phyloP scores from a whole-genome alignment of 2,329 filamentous ascomycete species.

The Emericellopsis atlantica region DNA sequence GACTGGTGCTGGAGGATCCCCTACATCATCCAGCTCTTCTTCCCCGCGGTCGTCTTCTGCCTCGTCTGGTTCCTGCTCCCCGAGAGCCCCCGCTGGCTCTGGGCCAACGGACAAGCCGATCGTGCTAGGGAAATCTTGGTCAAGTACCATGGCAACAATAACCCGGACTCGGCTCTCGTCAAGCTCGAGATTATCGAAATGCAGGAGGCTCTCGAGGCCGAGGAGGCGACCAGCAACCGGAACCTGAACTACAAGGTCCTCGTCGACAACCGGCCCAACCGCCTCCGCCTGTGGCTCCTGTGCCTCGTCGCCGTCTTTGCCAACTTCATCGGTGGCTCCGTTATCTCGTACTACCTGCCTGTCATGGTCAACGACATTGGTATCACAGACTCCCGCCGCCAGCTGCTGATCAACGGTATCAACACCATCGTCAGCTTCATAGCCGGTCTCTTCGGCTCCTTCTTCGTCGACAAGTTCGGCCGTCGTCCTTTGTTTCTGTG shows the following conservation, averaged over 20 bases:
- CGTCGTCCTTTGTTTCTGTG: conserved; percentile 31
- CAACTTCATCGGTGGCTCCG: conserved; percentile 33
- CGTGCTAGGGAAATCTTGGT: neutral
- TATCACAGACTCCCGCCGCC: conserved; percentile 21
- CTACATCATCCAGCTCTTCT: conserved; percentile 28
- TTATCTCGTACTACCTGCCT: conserved; percentile 33
- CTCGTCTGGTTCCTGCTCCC: conserved; percentile 31
- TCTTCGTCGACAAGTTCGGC: conserved; percentile 30
- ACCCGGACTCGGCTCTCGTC: conserved; percentile 16
- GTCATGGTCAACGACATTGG: conserved; percentile 29
- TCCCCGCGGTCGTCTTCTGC: conserved; percentile 25
- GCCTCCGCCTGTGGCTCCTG: conserved; percentile 29
- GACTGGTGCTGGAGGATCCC: conserved; percentile 36
- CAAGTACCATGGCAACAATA: conserved; percentile 8
- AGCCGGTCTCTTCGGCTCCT: conserved; percentile 22
- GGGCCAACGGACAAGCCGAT: conserved; percentile 2
- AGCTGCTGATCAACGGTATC: conserved; percentile 22
- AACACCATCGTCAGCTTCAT: conserved; percentile 27
- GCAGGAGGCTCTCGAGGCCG: conserved; percentile 28
- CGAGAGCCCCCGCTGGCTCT: conserved; percentile 18
- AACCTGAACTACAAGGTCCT: conserved; percentile 26
- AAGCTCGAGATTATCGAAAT: conserved; percentile 30
- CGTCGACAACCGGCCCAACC: conserved; percentile 30
- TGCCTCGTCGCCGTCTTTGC: conserved; percentile 34
- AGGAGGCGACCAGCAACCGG: conserved; percentile 20